A percentile compares a stretch with the other conserved stretches of the same genome.
phyloP scores from a whole-genome alignment of 371 early-diverging fungal species.

The Mortierella sp. region DNA sequence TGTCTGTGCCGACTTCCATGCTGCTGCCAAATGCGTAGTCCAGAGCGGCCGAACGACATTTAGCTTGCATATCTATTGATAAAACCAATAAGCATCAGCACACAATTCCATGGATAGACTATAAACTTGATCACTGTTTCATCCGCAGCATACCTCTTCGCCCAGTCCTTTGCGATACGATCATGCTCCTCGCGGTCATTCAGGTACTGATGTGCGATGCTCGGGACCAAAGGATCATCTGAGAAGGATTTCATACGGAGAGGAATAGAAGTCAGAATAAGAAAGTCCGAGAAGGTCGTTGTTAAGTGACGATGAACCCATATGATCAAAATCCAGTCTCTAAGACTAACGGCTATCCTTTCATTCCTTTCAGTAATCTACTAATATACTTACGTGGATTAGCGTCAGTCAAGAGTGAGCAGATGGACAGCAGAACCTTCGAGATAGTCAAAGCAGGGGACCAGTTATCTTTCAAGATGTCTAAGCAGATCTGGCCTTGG shows the following conservation, averaged over 20 bases:
- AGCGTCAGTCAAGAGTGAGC: conserved; percentile 92
- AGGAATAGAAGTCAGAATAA: too few relatives aligned
- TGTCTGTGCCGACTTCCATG: too few relatives aligned
- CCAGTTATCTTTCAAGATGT: conserved; percentile 96
- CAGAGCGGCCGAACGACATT: too few relatives aligned
- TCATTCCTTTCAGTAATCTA: background rate
- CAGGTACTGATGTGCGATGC: conserved; percentile 93
- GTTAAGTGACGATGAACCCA: background rate
- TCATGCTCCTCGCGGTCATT: conserved; percentile 91
- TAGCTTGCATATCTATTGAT: conserved; percentile 29
- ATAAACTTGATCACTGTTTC: background rate
- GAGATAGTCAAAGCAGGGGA: conserved; percentile 94
- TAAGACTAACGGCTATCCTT: background rate
- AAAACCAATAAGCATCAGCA: too few relatives aligned
- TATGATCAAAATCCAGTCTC: background rate
- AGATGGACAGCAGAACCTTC: conserved; percentile 91
- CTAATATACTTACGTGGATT: conserved; percentile 77
- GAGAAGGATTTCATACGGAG: background rate
- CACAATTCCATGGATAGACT: background rate
- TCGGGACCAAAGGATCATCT: conserved; percentile 94
- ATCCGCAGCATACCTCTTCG: conserved; percentile 70
- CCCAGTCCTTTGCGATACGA: conserved; percentile 93
- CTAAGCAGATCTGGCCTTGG: conserved; percentile 92
- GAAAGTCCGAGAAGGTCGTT: too few relatives aligned
- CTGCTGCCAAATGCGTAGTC: too few relatives aligned